Base-by-base conservation (phyloP, 345 rosid species). In the Citrus reticulata region DNA sequence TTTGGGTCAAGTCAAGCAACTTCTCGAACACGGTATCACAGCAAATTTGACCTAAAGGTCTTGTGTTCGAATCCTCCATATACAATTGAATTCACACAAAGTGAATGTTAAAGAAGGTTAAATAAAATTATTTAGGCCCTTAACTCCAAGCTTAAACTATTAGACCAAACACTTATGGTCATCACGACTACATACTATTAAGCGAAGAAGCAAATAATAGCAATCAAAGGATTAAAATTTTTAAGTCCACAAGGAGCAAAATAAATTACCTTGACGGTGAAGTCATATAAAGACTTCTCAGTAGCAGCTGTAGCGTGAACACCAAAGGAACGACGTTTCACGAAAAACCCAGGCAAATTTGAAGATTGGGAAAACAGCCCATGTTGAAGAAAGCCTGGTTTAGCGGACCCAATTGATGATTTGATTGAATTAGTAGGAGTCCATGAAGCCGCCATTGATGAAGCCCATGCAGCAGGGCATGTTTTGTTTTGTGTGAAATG, bases 281-380 rank as follows among this genome's bases (percentile, higher is more conserved):
- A 95, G 49, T 93, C 94, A 67, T 93, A 81, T 40, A 95, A 74
- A 58, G 87, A 82, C 84, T 91, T 93, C 83, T 87, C 97, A 0
- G 95, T 83, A 55, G 97, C 89, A 25, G 98, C 92, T 85, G 89
- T 85, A 5, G 98, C 94, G 70, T 68, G 76, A 74, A 95, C 89
- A 49, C 78, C 86, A 30, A 84, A 87, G 78, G 80, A 66, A 7
- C 81, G 83, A 25, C 83, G 80, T 61, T 89, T 91, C 74, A 79
- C 75, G 74, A 67, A 76, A 79, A 84, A 80, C 68, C 87, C 85
- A 80, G 81, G 66, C 69, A 73, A 72, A 37, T 57, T 57, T 7
- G 82, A 84, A 10, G 89, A 81, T 24, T 82, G 81, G 6, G 82
- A 14, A 17, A 87, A 83, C 51, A 88, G 86, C 79, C 91, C 97